Base-by-base conservation (phyloP, 257 asterid species). In the Petrea volubilis region DNA sequence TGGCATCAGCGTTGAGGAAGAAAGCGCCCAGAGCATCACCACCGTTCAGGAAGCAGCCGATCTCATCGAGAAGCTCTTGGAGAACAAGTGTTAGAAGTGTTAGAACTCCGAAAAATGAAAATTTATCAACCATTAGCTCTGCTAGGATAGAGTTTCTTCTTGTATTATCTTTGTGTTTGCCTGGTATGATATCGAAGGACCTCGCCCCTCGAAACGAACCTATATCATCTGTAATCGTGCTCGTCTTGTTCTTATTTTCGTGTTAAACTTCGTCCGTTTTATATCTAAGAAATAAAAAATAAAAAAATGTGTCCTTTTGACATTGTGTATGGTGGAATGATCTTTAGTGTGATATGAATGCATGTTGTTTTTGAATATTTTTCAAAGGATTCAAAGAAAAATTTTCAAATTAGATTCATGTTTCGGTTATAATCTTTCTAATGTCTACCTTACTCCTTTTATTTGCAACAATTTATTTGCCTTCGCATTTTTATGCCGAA, bases 31-130 rank as follows among this genome's bases (percentile, higher is more conserved):
- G 85, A 77, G 77, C 74, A 93, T 93, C 71, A 49, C 82, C 36
- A 85, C 98, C 29, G 96, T 93, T 70, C 96, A 90, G 81, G 97
- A 93, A 51, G 98, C 98, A 53, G 98, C 98, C 0, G 88, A 90
- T 79, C 80, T 93, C 55, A 93, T 93, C 7, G 97, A 93, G 81
- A 77, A 87, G 21, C 96, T 93, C 64, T 13, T 88, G 14, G 75
- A 81, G 75, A 74, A 80, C 29, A 84, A 86, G 41, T 83, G 71
- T 76, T 25, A 57, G 79, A 67, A 25, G 18, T 36, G n/a, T 24
- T 2, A n/a, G n/a, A n/a, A n/a, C n/a, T n/a, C n/a, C n/a, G n/a
- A n/a, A n/a, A n/a, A n/a, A n/a, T n/a, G n/a, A n/a, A n/a, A n/a
- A n/a, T 20, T 18, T 34, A 29, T 46, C 59, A 11, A 27, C 61